Base-by-base conservation (phyloP, 176 grass and related monocot species). In the Triticum turgidum region DNA sequence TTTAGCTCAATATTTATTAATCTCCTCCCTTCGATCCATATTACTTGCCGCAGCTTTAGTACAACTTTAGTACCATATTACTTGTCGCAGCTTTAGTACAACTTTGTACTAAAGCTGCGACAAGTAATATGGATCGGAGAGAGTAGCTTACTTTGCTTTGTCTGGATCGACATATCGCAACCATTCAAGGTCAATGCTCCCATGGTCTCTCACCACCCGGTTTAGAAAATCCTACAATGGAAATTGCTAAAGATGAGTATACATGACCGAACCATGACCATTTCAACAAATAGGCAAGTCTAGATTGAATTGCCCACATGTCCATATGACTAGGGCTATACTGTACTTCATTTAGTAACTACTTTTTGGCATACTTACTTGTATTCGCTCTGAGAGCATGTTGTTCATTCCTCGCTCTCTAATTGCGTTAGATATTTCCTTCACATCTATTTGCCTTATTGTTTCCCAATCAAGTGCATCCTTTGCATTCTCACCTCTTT, bases 381-480 rank as follows among this genome's bases (percentile, higher is more conserved):
- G 88, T 81, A 96, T 96, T 27, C 94, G 70, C 66, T 96, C 91
- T 38, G 94, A 85, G 58, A 96, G 91, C 91, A 96, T 89, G 51
- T 96, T 96, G 71, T 93, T 96, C 91, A 96, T 96, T 62, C 94
- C 91, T 65, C 94, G 85, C 78, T 93, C 94, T 89, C 89, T 91
- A 71, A 96, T 96, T 10, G 89, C 35, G 6, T 91, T 82, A 80
- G 94, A 90, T 77, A 93, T 85, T 77, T 90, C 85, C 33, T 80
- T 91, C 6, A 93, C 89, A 32, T 91, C 30, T 73, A 88, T 82
- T 81, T 77, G 75, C 73, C 85, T 91, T 82, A 96, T 34, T 80
- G 87, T 86, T 79, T 93, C 87, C 85, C 92, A 96, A 68, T 96
- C 87, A 84, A 96, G 76, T 24, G 91, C 78, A 41, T 96, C 94